Evolutionary conservation across 352 stramenopile species (phyloP), one percentile per base, ranked within the genome.

Genomic region (Nothophytophthora sp.): DNA sequence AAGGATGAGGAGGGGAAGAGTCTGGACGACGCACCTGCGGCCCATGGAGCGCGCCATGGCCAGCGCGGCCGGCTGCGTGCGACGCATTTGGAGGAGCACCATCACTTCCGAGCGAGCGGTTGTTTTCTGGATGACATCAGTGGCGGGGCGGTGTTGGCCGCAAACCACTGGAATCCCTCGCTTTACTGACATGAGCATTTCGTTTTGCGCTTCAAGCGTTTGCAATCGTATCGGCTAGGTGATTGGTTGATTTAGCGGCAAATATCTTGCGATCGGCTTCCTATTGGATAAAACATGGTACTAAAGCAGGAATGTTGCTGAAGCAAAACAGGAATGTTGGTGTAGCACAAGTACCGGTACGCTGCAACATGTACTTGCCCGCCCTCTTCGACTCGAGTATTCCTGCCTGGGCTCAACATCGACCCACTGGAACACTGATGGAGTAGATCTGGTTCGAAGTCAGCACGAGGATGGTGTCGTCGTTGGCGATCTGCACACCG

Each of bases 61-160:
- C 51, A 60, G 44, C 19, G 65, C 56, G 45, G 63, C 57, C 5
- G 77, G 77, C 60, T 88, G 80, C 67, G 83, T 67, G 40, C 77
- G 75, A 54, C 73, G 73, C 80, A 85, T 75, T 41, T 69, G 60
- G 53, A 86, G 56, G 65, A 90, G 55, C 63, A 69, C 62, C 73
- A 85, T 88, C 39, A 37, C 46, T 38, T 55, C 46, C 4, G 23
- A 41, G 41, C 18, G 32, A 56, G 19, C 36, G 27, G 42, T 53
- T 48, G 33, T 49, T 67, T 75, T 67, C 48, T 63, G 41, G 47
- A 48, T 46, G 47, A 38, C 32, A 51, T 47, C 34, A 36, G n/a
- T 15, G 27, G 11, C 36, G 37, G 42, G 42, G 15, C 3, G 13
- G 13, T n/a, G 13, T 25, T 30, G 38, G 28, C 11, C n/a, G 55